Evolutionary conservation across 495 filamentous ascomycete species (phyloP).

Genomic region (Friedmanniomyces simplex): DNA sequence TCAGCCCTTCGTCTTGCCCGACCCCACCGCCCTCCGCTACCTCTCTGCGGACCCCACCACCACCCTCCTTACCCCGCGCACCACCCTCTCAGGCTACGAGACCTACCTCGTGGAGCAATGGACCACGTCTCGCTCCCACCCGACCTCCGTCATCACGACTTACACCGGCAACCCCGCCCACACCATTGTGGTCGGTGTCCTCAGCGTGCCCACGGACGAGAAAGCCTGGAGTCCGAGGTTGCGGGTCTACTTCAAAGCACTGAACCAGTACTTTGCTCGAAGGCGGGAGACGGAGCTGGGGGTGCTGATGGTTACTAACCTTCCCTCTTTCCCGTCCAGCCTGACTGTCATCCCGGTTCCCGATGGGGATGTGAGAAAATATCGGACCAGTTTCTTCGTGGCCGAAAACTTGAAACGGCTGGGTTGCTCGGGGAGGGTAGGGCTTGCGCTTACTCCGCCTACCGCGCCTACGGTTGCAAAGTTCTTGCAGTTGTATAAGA

Average conservation of each 20-base stretch:
- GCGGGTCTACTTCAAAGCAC: conserved; percentile 73
- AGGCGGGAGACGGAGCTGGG: conserved; percentile 72
- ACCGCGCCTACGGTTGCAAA: conserved; percentile 75
- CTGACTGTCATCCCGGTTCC: conserved; percentile 83
- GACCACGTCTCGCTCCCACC: conserved; percentile 83
- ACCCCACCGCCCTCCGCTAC: conserved; percentile 45
- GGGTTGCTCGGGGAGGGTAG: conserved; percentile 82
- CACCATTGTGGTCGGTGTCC: conserved; percentile 63
- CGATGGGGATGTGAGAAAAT: conserved; percentile 69
- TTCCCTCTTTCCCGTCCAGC: conserved; percentile 79
- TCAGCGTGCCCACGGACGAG: conserved; percentile 77
- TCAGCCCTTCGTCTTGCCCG: conserved; percentile 36
- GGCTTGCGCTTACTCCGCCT: conserved; percentile 66
- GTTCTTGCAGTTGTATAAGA: conserved; percentile 82
- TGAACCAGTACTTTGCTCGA: conserved; percentile 73
- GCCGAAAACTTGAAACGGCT: conserved; percentile 91
- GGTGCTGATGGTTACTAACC: conserved; percentile 84
- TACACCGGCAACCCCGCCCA: conserved; percentile 84
- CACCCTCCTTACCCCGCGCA: conserved; percentile 59
- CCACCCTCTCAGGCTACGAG: conserved; percentile 71
- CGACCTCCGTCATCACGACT: conserved; percentile 84
- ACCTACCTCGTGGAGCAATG: conserved; percentile 95
- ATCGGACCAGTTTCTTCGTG: conserved; percentile 80
- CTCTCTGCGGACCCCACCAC: conserved; percentile 79
- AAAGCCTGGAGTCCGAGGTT: conserved; percentile 67